Percentiles rank a stretch among this genome's conserved stretches.
Conservation (phyloP, 129 eudicot genomes). For the Flaveria trinervia region DNA sequence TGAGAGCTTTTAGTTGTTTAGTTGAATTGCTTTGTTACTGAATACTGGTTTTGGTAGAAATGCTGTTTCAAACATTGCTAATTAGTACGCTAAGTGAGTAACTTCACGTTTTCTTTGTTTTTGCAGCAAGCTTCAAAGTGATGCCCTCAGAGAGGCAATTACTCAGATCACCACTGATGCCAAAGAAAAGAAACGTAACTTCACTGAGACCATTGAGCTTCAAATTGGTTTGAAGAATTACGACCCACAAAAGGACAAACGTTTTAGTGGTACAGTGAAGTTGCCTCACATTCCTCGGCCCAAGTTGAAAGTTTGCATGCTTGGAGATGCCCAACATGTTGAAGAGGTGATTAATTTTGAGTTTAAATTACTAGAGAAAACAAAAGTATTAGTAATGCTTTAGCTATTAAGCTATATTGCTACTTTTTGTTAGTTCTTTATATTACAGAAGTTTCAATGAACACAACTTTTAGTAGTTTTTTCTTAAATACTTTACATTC, state of each 20-base stretch:
- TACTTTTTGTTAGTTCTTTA: neutral
- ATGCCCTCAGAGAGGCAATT: slow-evolving; percentile 58
- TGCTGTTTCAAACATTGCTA: neutral
- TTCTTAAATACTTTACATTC: neutral
- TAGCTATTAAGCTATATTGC: neutral
- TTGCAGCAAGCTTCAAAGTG: slow-evolving; percentile 57
- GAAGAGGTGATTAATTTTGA: slow-evolving; percentile 47
- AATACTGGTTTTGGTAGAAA: neutral
- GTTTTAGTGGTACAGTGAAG: slow-evolving; percentile 61
- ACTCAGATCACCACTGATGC: slow-evolving; percentile 45
- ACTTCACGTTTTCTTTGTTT: neutral
- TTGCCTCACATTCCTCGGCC: slow-evolving; percentile 63
- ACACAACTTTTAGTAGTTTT: neutral
- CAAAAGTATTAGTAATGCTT: neutral
- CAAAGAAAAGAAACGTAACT: slow-evolving; percentile 50
- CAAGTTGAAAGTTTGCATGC: slow-evolving; percentile 63
- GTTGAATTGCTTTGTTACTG: neutral
- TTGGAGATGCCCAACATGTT: slow-evolving; percentile 66
- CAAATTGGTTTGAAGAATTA: slow-evolving; percentile 61
- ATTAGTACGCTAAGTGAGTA: neutral
- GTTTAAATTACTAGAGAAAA: neutral
- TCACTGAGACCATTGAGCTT: slow-evolving; percentile 52
- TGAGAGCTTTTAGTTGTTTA: neutral
- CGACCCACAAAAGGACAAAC: slow-evolving; percentile 61
- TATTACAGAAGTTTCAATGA: neutral